Evolutionary conservation across 2,329 filamentous ascomycete species (phyloP), one percentile per base, ranked within the genome.

Genomic region (Cladosporium austrohemisphaericum): DNA sequence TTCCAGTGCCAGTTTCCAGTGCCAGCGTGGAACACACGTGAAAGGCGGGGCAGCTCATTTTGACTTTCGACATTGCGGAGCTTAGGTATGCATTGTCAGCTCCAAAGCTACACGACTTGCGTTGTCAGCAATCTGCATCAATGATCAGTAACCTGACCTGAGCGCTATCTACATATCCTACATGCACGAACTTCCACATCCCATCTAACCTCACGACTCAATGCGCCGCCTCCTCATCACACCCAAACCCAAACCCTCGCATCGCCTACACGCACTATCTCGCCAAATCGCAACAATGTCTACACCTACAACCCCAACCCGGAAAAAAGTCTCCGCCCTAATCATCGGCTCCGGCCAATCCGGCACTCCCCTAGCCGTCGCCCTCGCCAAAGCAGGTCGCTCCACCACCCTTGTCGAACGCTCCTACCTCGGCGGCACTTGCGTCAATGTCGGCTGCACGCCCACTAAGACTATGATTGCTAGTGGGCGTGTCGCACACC

Each of bases 381-480:
- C 73, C 3, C 72, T 79, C 28, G 70, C 72, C 10, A 65, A 70
- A 23, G 67, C 73, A 3, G 70, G 70, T 22, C 65, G 68, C 13
- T 71, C 69, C 43, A 74, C 73, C 0, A 70, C 70, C 5, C 62
- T 79, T 20, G 64, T 79, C 44, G 77, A 79, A 56, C 63, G 69
- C n/a, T 52, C 65, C 0, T 68, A 76, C 46, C 75, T 92, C 23
- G 89, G 88, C 62, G 88, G 88, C 56, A 94, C 89, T 38, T 95
- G 89, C 65, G 89, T 95, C 54, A 94, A 95, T 64, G 88, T 94
- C 59, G 88, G 88, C 41, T 94, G 88, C 65, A 88, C 94, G 20
- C 88, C 89, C 54, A 94, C 94, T 68, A 94, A 94, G 68, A 76
- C 94, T 45, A 92, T 80, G 70, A 73, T 80, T 41, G 71, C 77